Base-by-base conservation (phyloP, 2,329 filamentous ascomycete species). In the Sphaceloma murrayae region DNA sequence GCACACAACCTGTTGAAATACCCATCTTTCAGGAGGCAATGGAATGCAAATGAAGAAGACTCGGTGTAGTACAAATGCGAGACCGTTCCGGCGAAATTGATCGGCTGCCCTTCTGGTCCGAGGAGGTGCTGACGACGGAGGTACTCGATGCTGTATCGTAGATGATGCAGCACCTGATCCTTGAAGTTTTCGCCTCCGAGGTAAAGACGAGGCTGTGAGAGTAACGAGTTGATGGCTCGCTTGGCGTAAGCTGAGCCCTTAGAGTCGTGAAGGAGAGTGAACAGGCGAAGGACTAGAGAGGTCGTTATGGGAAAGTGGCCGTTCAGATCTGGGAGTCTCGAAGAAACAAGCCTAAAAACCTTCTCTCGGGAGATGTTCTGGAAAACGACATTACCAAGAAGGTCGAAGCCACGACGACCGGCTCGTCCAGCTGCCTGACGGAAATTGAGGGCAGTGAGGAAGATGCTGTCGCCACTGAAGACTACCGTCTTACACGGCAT, bases 401-500 rank as follows among this genome's bases (percentile, higher is more conserved):
- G 65, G 56, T 89, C 84, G 50, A 89, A 89, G 1, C 84, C 84
- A 64, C 84, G 75, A 60, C 84, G 78, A 52, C 84, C 84, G 22
- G 84, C 80, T 68, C 83, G 78, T 61, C 85, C 83, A 46, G 82
- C 77, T 5, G 76, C 81, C 58, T 89, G 84, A 6, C 81, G 75
- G 59, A 82, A 89, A 57, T 85, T 85, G 42, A 88, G 72, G 0
- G 82, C 75, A 0, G 81, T 85, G 32, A 89, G 63, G 56, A 75
- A 86, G 2, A 83, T 68, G 0, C 78, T 84, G 57, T 88, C 82
- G 0, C 81, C 82, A 11, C 70, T 72, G 58, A 89, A 89, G 1
- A 86, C 75, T 0, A 87, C 82, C 1, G 83, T 89, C 58, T 84
- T 85, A 58, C 82, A 88, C 7, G 84, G 84, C 80, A 85, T 85